A percentile compares a stretch with the other conserved stretches of the same genome.
Evolutionary conservation across 345 rosid genomes (phyloP).

Genomic region (Heritiera littoralis): DNA sequence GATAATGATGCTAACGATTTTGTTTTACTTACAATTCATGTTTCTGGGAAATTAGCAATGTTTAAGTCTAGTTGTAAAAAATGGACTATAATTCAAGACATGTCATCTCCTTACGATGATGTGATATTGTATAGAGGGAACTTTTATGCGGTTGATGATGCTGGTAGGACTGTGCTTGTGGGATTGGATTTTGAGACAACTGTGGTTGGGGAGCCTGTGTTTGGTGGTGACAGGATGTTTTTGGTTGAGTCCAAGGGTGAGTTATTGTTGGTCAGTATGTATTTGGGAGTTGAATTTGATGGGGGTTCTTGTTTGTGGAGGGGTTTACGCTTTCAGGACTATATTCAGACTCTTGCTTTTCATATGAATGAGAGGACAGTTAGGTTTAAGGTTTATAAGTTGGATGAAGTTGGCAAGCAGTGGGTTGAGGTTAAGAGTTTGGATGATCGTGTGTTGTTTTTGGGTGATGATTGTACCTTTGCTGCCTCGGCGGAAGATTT

Average conservation of each 20-base stretch:
- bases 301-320: slow-evolving; percentile 21
- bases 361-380: slow-evolving; percentile 73
- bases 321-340: slow-evolving; percentile 37
- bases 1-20: slow-evolving; percentile 41
- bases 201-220: slow-evolving; percentile 49
- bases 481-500: slow-evolving; percentile 58
- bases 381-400: slow-evolving; percentile 61
- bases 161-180: slow-evolving; percentile 67
- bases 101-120: slow-evolving; percentile 87
- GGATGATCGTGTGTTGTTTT: slow-evolving; percentile 62
- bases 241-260: slow-evolving; percentile 75
- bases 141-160: slow-evolving; percentile 74
- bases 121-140: slow-evolving; percentile 57
- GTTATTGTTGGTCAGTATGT: slow-evolving; percentile 79
- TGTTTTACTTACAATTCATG: slow-evolving; percentile 78
- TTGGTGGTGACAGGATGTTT: slow-evolving; percentile 90
- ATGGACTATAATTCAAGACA: slow-evolving; percentile 72
- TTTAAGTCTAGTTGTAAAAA: slow-evolving; percentile 54
- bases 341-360: slow-evolving; percentile 36
- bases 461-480: slow-evolving; percentile 85
- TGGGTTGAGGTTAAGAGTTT: slow-evolving; percentile 63
- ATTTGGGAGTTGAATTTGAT: slow-evolving; percentile 59
- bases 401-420: slow-evolving; percentile 42
- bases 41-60: slow-evolving; percentile 84
- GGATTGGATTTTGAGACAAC: slow-evolving; percentile 36